Percentiles rank a stretch among this genome's conserved stretches.
Conservation (phyloP, 371 early-diverging fungal species). For the Aphelidium insulamus region DNA sequence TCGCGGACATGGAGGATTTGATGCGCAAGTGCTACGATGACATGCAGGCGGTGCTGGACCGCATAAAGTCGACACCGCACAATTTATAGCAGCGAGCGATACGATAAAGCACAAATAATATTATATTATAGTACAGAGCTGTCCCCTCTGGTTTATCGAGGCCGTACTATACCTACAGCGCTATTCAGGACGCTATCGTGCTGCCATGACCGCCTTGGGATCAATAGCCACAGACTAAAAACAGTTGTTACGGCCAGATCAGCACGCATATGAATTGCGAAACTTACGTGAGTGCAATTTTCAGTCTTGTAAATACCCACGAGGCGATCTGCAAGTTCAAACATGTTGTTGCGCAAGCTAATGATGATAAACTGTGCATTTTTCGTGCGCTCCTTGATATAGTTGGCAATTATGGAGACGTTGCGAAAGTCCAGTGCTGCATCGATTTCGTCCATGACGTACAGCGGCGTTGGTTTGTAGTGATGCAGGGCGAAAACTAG, state of each 20-base stretch:
- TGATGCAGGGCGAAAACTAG: conserved; percentile 99
- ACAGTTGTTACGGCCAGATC: no score
- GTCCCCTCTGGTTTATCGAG: no score
- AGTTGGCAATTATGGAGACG: conserved; percentile 97
- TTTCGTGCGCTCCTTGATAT: conserved; percentile 92
- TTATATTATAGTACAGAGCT: no score
- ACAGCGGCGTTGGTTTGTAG: conserved; percentile 97
- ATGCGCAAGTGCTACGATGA: conserved; percentile 32
- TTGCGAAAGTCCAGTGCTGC: conserved; percentile 99
- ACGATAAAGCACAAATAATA: no score
- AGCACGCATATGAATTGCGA: no score
- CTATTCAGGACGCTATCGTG: no score
- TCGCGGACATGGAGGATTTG: conserved; percentile 41
- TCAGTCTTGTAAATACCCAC: conserved; percentile 98
- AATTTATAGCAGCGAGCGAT: no score
- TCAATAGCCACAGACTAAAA: no score
- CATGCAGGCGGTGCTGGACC: conserved; percentile 47
- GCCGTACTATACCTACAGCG: no score
- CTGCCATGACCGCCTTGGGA: no score
- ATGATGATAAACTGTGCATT: conserved; percentile 98
- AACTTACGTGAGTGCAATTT: no score
- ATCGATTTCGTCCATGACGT: conserved; percentile 99
- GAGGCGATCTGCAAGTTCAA: conserved; percentile 93
- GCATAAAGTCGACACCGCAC: no score
- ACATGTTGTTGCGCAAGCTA: conserved; percentile 98